Base-by-base conservation (phyloP, 257 asterid species). In the Scutellaria barbata region DNA sequence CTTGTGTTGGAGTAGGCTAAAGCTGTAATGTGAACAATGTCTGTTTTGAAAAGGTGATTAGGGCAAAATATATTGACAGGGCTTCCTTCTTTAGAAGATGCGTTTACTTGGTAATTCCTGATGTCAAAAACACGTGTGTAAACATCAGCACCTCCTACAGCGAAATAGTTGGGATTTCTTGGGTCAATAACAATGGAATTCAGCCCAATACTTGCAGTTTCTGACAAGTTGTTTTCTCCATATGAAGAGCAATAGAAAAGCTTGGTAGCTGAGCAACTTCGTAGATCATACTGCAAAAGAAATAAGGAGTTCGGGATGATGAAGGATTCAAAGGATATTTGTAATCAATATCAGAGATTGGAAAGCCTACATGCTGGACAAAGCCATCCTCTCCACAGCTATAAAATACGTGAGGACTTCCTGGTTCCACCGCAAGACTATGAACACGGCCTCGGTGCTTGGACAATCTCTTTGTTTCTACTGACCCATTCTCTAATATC, bases 381-480 rank as follows among this genome's bases (percentile, higher is more conserved):
- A 80, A 82, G 51, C 92, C 95, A 81, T 92, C 97, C 79, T 89
- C 97, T 30, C 92, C 95, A 3, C 95, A 89, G 85, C 96, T 89
- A 74, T 87, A 92, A 64, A 92, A 80, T 72, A 86, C 80, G 72
- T 89, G 74, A 12, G 96, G 91, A 64, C 85, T 89, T 73, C 91
- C 94, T 6, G 96, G 97, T 78, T 87, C 97, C 10, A 86, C 88
- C n/a, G 97, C 97, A 73, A 89, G 87, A 73, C 82, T 85, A 84
- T 87, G 93, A 67, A 88, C 95, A 47, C 93, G 89, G 54, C 93
- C 95, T 63, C 67, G 86, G 83, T 92, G 96, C 86, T 79, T 83
- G 57, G 89, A 87, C 52, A 89, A 63, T 62, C 63, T 85, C 81
- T 83, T 79, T 63, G 89, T 92, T 73, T 83, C 87, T 37, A 89